Base-by-base conservation (phyloP, 2,329 filamentous ascomycete genomes). In the Blumeria hordei region DNA sequence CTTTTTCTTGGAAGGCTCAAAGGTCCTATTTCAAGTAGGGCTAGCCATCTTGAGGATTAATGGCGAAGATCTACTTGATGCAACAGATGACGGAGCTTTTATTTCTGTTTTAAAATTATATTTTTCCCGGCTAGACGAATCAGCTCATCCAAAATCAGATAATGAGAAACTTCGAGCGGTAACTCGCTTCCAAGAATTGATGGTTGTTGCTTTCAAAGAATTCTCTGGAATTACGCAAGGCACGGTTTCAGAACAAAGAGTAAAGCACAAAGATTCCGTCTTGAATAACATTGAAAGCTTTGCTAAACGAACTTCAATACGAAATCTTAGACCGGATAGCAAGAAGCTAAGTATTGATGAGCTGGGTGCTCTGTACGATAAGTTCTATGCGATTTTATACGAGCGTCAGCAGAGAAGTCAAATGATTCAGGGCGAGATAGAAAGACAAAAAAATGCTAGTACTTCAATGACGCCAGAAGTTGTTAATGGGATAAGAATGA, bases 121-220 rank as follows among this genome's bases (percentile, higher is more conserved):
- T 69, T 98, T 98, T 66, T 80, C 86, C 7, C 80, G 87, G 41
- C 73, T 98, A 8, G 90, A 96, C 65, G 90, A 96, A 69, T 95
- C 88, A 3, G 92, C 92, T 2, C 90, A 98, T 64, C 92, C 92
- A 1, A 88, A 84, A 64, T 95, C 88, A 0, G 88, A 95, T 65
- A 98, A 96, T 59, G 81, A 88, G 3, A 98, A 96, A 69, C 72
- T 96, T 54, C 78, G 90, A 54, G 87, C 88, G 0, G 92, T 98
- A 55, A 98, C 93, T 6, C 79, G 86, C 50, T 98, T 98, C 66
- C 92, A 98, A 64, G 92, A 96, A 67, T 77, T 98, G 56, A 96
- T 98, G 88, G 92, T 98, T 3, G 92, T 96, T 18, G 92, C 92
- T 0, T 98, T 98, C 70, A 96, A 95, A 62, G 92, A 98, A 65